Base-by-base conservation (phyloP, 1,139 yeast genomes). In the Williopsis jadinii region DNA sequence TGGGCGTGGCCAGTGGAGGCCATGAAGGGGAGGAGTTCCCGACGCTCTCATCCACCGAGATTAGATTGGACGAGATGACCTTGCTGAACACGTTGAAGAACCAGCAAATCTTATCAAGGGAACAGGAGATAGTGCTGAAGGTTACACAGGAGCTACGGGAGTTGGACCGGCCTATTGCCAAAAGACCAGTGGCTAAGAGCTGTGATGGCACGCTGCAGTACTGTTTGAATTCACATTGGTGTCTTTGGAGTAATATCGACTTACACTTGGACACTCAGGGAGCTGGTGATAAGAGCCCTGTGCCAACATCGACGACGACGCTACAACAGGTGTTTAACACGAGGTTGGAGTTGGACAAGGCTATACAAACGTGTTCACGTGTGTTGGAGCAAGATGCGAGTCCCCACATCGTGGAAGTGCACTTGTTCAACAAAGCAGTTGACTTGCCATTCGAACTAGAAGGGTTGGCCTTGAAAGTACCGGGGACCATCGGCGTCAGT, bases 51-150 rank as follows among this genome's bases (percentile, higher is more conserved):
- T 30, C 38, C 3, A 24, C 30, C 9, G 38, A 36, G 28, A 36
- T 30, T 8, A 9, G 9, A 13, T 30, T 36, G 33, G 38, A 36
- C n/a, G 12, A 24, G 24, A 30, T 26, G 29, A 36, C 38, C 3
- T 12, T 30, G 24, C 15, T 30, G 11, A 36, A 36, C 34, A 36
- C 38, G 9, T 19, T 36, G 19, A 36, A 36, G 38, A 36, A 36
- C 29, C 38, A 36, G 29, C 34, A 30, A 12, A 36, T 36, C 15
- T 26, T 29, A 19, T 19, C 38, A 9, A 24, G 11, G 5, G 38
- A 36, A 26, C 29, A 36, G n/a, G 38, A 36, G 28, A 14, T 11
- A 4, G 11, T 9, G 11, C 13, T n/a, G 5, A 11, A 19, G n/a
- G 29, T 36, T 8, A 9, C 9, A n/a, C 24, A 30, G 6, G 24